Evolutionary conservation across 139 green algal genomes (phyloP).

Genomic region (Gonium pectorale): DNA sequence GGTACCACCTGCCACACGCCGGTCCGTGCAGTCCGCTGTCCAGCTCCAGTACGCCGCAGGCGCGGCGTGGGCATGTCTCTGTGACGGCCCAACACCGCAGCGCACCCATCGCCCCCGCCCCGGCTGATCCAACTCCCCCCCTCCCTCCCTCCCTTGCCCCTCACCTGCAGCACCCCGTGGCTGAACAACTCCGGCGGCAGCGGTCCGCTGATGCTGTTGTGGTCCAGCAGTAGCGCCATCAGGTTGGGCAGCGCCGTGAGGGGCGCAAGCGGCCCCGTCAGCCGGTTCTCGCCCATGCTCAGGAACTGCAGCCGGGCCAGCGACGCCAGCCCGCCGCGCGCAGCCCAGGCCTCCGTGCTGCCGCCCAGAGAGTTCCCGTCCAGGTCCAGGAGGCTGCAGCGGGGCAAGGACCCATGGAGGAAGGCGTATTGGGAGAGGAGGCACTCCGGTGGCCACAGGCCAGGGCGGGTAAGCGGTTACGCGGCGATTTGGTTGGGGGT

Average conservation of each 20-base stretch:
- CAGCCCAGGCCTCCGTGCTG: neutral
- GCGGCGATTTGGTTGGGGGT: too few relatives aligned
- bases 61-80: neutral
- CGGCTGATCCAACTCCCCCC: neutral
- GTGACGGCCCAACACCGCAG: neutral
- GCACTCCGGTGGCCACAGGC: neutral
- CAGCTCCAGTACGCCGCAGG: neutral
- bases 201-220: neutral
- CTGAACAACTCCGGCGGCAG: slow-evolving; percentile 13
- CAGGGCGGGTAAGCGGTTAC: neutral
- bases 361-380: slow-evolving; percentile 3
- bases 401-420: neutral
- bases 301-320: neutral
- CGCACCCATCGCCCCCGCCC: neutral
- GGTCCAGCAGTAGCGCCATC: neutral
- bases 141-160: neutral
- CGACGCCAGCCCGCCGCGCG: neutral
- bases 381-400: slow-evolving; percentile 17
- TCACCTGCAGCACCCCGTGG: neutral
- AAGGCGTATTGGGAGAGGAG: neutral
- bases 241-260: neutral
- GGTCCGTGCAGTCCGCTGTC: neutral
- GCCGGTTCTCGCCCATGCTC: neutral
- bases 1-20: neutral
- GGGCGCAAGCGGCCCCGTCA: neutral